Conservation (phyloP, 768 basidiomycete genomes). For the Cantharellus cinnabarinus region DNA sequence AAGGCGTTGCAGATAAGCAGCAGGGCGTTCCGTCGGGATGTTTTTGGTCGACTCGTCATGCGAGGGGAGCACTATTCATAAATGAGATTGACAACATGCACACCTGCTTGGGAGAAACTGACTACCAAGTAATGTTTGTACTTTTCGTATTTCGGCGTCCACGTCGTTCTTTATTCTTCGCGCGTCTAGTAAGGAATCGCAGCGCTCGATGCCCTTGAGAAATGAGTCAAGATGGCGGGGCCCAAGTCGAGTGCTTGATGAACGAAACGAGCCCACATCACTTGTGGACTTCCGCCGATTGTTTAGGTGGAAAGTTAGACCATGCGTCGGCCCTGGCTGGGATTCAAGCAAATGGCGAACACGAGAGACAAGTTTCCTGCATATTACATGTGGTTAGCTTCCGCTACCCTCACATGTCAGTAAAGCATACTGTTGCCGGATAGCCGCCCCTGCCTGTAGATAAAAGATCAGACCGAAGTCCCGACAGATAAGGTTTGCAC, state of each 20-base stretch:
- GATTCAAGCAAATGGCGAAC: slow-evolving; percentile 69
- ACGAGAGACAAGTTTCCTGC: slow-evolving; percentile 67
- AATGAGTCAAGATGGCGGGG: slow-evolving; percentile 79
- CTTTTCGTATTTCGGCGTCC: slow-evolving; percentile 73
- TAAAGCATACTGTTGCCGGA: slow-evolving; percentile 39
- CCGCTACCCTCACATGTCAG: not conserved
- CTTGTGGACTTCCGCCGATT: not conserved
- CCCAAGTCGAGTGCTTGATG: slow-evolving; percentile 58
- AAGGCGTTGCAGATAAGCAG: slow-evolving; percentile 70
- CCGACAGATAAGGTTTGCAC: slow-evolving; percentile 1
- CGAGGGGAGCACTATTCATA: slow-evolving; percentile 47
- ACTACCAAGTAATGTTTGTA: slow-evolving; percentile 47
- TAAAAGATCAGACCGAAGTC: not conserved
- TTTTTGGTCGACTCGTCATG: slow-evolving; percentile 65
- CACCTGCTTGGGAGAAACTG: slow-evolving; percentile 8
- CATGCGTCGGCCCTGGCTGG: slow-evolving; percentile 31
- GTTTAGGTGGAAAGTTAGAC: slow-evolving; percentile 1
- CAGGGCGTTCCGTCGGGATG: slow-evolving; percentile 63
- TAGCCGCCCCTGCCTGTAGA: slow-evolving; percentile 39
- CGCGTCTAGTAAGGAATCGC: slow-evolving; percentile 72
- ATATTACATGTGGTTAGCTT: not conserved
- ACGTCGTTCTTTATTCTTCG: slow-evolving; percentile 82
- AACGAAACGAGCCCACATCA: too few species aligned
- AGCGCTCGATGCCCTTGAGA: slow-evolving; percentile 61
- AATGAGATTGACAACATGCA: not conserved